phyloP scores from a whole-genome alignment of 192 early-diverging fungal species.

The Umbelopsis sp. region DNA sequence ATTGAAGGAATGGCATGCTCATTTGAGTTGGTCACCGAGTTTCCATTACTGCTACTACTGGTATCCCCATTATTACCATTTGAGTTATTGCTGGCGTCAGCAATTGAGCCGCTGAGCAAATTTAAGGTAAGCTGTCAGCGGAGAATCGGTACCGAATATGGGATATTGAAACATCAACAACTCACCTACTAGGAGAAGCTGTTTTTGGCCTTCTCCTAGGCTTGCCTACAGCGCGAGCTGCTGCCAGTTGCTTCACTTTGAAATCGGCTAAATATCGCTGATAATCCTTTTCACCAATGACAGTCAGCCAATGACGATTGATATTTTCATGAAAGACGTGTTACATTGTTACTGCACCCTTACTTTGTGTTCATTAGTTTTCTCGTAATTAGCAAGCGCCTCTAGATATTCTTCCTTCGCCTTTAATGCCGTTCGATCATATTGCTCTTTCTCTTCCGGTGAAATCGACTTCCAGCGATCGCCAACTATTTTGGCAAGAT shows the following conservation, averaged over 20 bases:
- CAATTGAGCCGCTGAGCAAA: neutral
- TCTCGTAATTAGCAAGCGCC: slow-evolving; percentile 26
- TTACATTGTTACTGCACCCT: neutral
- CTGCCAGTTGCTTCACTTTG: slow-evolving; percentile 31
- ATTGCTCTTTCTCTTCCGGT: slow-evolving; percentile 28
- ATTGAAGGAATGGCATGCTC: neutral
- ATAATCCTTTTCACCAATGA: slow-evolving; percentile 11
- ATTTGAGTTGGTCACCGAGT: neutral
- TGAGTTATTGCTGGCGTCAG: slow-evolving; percentile 4
- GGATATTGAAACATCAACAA: neutral
- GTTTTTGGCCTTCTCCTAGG: slow-evolving; percentile 25
- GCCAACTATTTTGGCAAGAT: slow-evolving; percentile 45
- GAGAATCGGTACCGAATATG: too few relatives aligned
- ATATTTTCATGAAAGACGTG: neutral
- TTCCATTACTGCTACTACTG: slow-evolving; percentile 1
- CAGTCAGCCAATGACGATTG: too few relatives aligned
- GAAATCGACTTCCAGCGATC: slow-evolving; percentile 43
- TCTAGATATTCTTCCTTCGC: slow-evolving; percentile 42
- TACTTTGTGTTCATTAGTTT: slow-evolving; percentile 27
- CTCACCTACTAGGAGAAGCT: slow-evolving; percentile 3
- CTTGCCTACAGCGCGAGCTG: slow-evolving; percentile 27
- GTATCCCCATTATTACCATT: slow-evolving; percentile 4
- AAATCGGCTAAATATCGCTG: slow-evolving; percentile 42
- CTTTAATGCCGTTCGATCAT: slow-evolving; percentile 34
- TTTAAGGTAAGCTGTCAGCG: neutral